These are phyloP conservation scores for Fusarium zealandicum DNA, from an alignment of 2,329 filamentous ascomycete genomes.

Conservation along the genomic window DNA sequence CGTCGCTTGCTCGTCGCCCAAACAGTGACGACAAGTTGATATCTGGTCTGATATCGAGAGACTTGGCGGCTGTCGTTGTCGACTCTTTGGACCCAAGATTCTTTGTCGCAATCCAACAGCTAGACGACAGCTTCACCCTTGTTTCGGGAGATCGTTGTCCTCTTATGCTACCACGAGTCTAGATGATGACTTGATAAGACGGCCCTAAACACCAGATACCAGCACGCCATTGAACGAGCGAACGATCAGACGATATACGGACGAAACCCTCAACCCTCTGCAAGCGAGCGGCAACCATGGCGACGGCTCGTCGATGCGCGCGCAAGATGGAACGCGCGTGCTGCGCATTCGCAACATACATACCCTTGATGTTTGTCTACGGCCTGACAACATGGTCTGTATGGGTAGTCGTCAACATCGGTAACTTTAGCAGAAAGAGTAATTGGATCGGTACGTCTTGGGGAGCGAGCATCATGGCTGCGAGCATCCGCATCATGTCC, in stretches of 20 bases:
- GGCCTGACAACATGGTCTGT: constrained; percentile 89
- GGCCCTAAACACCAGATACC: constrained; percentile 1
- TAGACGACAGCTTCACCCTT: neutral
- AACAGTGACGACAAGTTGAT: neutral
- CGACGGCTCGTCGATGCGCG: constrained; percentile 68
- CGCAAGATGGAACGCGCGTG: constrained; percentile 81
- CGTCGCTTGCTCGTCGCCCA: neutral
- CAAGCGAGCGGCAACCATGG: constrained; percentile 21
- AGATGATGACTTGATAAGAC: constrained; percentile 24
- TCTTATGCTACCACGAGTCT: constrained; percentile 17
- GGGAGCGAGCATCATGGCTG: neutral
- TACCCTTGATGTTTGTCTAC: constrained; percentile 90
- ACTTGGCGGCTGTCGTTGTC: neutral
- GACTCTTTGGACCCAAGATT: neutral
- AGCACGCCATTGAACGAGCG: neutral
- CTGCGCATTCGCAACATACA: constrained; percentile 79
- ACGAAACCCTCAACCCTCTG: neutral
- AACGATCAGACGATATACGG: constrained; percentile 5
- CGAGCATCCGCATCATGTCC: neutral
- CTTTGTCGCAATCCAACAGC: neutral
- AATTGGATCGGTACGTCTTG: constrained; percentile 63
- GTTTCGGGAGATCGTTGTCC: constrained; percentile 3
- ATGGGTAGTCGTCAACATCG: constrained; percentile 84
- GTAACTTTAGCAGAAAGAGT: constrained; percentile 60
- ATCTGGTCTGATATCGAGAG: neutral